Conservation (phyloP, 768 basidiomycete genomes). For the Xerocomus brunneocitrinus region DNA sequence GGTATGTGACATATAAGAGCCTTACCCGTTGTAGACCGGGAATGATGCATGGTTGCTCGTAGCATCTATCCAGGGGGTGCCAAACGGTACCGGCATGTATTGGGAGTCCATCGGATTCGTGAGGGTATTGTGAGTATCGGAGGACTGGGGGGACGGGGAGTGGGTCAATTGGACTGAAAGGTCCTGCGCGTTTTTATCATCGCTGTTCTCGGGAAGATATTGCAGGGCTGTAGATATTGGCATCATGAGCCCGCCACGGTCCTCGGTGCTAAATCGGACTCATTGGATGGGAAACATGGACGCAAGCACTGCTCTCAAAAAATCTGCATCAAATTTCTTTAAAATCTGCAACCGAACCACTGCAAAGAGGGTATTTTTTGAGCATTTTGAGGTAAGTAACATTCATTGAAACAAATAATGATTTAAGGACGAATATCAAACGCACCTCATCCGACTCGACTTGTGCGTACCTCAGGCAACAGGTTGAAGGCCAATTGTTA, state of each 20-base stretch:
- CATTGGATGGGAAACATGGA: background rate
- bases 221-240: too few relatives aligned
- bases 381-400: background rate
- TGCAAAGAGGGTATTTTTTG: background rate
- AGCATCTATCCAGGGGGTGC: background rate
- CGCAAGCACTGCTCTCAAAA: background rate
- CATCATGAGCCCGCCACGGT: background rate
- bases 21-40: background rate
- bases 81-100: too few relatives aligned
- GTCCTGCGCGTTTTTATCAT: background rate
- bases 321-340: background rate
- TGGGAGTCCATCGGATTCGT: background rate
- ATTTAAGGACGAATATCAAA: background rate
- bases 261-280: background rate
- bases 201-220: background rate
- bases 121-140: background rate
- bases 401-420: background rate
- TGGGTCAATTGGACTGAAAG: background rate
- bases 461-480: background rate
- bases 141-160: background rate
- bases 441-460: background rate
- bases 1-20: background rate
- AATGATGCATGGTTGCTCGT: background rate
- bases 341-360: background rate
- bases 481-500: background rate